Percentiles rank a stretch among this genome's conserved stretches.
These are phyloP conservation scores for Ophiostoma montium DNA, from an alignment of 2,329 filamentous ascomycete species.

Conservation along the genomic window DNA sequence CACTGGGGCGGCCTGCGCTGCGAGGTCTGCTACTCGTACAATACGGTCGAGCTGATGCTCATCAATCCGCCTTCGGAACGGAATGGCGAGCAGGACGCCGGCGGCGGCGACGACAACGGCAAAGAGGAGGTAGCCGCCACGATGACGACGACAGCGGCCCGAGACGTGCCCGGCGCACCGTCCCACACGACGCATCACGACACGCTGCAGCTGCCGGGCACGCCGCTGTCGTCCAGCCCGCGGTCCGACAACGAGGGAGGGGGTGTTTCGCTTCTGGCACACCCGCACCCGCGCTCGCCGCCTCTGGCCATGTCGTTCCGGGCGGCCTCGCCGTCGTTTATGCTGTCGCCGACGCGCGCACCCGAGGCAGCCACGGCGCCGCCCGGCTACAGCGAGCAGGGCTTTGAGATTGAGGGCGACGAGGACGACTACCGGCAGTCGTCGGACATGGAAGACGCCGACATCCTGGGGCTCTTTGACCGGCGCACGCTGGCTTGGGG, in stretches of 20 bases:
- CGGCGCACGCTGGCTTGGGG: conserved; percentile 23
- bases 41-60: conserved; percentile 47
- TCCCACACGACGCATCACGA: background rate
- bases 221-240: background rate
- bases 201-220: background rate
- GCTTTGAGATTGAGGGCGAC: conserved; percentile 20
- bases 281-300: background rate
- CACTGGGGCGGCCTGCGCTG: conserved; percentile 95
- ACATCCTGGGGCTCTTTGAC: conserved; percentile 42
- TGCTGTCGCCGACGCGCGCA: conserved; percentile 5
- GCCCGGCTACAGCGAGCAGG: conserved; percentile 9
- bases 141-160: background rate
- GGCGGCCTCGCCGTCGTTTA: conserved; percentile 22
- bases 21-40: conserved; percentile 55
- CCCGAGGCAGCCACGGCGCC: conserved; percentile 9
- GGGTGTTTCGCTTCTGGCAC: background rate
- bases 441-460: conserved; percentile 25
- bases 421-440: conserved; percentile 23
- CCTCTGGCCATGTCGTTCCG: conserved; percentile 23
- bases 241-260: conserved; percentile 1
- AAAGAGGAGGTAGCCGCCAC: background rate
- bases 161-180: background rate
- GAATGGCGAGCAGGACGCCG: conserved; percentile 7
- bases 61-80: conserved; percentile 33
- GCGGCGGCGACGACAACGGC: background rate